Evolutionary conservation across 371 early-diverging fungal genomes (phyloP).

Genomic region (Coemansia sp.): DNA sequence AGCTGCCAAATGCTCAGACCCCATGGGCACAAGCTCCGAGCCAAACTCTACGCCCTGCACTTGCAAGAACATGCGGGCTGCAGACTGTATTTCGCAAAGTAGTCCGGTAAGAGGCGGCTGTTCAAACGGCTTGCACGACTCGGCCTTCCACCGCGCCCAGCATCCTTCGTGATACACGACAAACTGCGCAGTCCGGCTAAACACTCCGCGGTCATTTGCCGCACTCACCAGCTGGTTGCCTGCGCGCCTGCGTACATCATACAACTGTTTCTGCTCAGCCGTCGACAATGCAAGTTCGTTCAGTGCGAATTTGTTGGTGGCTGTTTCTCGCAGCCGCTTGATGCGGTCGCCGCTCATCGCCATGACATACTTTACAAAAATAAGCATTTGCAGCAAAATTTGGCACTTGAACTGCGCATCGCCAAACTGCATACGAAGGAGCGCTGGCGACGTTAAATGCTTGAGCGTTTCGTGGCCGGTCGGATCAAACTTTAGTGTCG

Average conservation of each 20-base stretch:
- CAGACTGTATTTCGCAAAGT: conserved; percentile 26
- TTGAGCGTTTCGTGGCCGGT: conserved; percentile 56
- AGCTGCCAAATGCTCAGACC: conserved; percentile 15
- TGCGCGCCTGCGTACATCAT: conserved; percentile 23
- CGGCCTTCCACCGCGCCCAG: conserved; percentile 46
- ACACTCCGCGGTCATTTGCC: conserved; percentile 32
- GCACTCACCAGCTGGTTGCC: conserved; percentile 23
- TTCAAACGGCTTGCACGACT: conserved; percentile 43
- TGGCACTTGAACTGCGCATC: conserved; percentile 73
- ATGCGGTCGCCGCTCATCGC: conserved; percentile 34
- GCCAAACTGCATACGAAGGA: conserved; percentile 66
- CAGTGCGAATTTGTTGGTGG: conserved; percentile 48
- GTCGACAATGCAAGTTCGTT: conserved; percentile 5
- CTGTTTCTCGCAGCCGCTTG: conserved; percentile 25
- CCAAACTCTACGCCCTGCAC: conserved; percentile 6
- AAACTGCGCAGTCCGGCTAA: conserved; percentile 42
- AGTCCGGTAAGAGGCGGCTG: conserved; percentile 8
- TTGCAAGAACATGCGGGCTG: conserved; percentile 19
- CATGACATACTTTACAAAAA: conserved; percentile 66
- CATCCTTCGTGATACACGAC: conserved; percentile 30
- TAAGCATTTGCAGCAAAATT: conserved; percentile 74
- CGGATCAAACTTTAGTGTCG: conserved; percentile 38
- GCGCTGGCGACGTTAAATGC: conserved; percentile 60
- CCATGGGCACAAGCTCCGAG: conserved; percentile 2
- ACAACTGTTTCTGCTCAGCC: conserved; percentile 13